phyloP scores from a whole-genome alignment of 2,329 filamentous ascomycete species.

The Sporothrix pseudoabietina region DNA sequence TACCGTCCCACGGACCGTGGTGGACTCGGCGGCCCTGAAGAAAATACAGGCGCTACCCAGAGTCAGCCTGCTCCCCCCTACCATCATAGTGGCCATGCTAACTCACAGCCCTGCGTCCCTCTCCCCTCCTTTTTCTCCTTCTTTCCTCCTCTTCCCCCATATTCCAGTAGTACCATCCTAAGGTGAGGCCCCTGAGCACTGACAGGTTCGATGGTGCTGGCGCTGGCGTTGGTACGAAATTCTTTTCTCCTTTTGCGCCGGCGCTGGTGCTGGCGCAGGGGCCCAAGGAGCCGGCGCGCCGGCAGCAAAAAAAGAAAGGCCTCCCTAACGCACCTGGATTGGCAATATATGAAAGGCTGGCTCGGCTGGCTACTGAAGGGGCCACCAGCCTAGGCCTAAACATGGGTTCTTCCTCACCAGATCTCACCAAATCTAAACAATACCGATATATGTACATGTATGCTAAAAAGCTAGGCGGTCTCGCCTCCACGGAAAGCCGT shows the following conservation, averaged over 20 bases:
- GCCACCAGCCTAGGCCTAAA: not conserved
- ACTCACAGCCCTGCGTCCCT: not conserved
- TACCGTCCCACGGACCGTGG: not conserved
- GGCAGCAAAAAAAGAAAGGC: not conserved
- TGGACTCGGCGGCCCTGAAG: not conserved
- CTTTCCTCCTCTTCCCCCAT: not conserved
- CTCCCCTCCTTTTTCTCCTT: not conserved
- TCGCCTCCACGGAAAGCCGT: not conserved
- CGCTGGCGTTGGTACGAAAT: constrained; percentile 18
- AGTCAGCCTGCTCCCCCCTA: not conserved
- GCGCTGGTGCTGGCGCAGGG: constrained; percentile 25
- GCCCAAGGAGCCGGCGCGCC: constrained; percentile 5
- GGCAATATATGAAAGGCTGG: not conserved
- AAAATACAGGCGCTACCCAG: constrained; percentile 1
- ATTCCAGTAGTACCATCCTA: constrained; percentile 10
- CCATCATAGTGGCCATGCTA: not conserved
- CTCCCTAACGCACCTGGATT: not conserved
- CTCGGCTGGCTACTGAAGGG: not conserved
- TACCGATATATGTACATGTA: not conserved
- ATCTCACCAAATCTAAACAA: not conserved
- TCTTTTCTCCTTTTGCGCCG: constrained; percentile 21
- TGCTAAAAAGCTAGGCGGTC: not conserved
- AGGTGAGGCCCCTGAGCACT: constrained; percentile 22
- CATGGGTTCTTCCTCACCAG: not conserved
- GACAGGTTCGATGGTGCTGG: constrained; percentile 22